These are phyloP conservation scores for Udeniomyces megalosporus DNA, from an alignment of 768 basidiomycete genomes.

Conservation along the genomic window DNA sequence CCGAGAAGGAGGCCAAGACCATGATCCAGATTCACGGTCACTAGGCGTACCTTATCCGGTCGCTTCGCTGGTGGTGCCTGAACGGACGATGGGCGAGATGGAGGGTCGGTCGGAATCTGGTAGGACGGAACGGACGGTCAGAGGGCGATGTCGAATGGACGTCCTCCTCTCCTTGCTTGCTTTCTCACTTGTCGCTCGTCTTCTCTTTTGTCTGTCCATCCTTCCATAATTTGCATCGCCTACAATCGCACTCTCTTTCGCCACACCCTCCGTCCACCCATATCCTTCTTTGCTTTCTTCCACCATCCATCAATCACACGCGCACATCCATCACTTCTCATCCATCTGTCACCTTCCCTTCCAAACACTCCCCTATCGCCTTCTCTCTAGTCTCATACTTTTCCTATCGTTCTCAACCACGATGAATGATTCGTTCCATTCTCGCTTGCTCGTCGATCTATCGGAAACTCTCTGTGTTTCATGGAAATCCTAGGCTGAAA, in stretches of 20 bases:
- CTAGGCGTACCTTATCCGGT: constrained; percentile 15
- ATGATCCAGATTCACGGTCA: constrained; percentile 27
- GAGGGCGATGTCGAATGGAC: no score
- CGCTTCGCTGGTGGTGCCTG: neutral
- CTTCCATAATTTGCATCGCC: neutral
- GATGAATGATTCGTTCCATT: neutral
- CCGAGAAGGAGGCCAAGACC: constrained; percentile 31
- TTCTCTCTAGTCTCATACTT: neutral
- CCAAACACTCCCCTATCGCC: neutral
- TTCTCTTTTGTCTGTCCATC: neutral
- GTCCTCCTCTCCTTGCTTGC: neutral
- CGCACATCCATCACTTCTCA: no score
- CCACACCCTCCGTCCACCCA: neutral
- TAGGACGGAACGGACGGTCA: no score
- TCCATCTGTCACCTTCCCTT: neutral
- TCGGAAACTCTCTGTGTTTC: neutral
- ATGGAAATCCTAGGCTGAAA: neutral
- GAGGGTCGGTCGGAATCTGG: no score
- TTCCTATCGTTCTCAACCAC: neutral
- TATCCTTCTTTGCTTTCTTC: neutral
- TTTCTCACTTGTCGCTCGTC: neutral
- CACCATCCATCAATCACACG: neutral
- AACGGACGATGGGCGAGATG: neutral
- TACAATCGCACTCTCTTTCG: neutral
- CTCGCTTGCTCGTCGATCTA: neutral